Evolutionary conservation across 2,329 filamentous ascomycete species (phyloP).

Genomic region (Pleurostoma richardsiae): DNA sequence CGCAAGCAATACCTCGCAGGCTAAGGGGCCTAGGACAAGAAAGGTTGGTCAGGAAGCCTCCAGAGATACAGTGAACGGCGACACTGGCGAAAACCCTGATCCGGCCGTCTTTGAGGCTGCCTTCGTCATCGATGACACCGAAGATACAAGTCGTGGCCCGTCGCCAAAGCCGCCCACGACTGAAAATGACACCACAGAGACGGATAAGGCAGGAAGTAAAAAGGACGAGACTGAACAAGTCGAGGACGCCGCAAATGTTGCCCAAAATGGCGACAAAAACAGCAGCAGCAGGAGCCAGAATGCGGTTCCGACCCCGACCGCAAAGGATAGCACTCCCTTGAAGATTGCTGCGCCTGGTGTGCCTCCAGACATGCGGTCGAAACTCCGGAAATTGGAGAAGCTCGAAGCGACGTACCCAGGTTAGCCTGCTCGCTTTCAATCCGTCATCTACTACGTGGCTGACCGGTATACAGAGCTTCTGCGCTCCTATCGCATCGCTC

Average conservation of each 20-base stretch:
- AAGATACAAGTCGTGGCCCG: constrained; percentile 37
- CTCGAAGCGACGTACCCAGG: constrained; percentile 83
- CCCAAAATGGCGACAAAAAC: constrained; percentile 15
- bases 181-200: constrained; percentile 5
- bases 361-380: constrained; percentile 68
- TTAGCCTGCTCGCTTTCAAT: constrained; percentile 28
- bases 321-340: not conserved
- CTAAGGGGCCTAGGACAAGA: constrained; percentile 30
- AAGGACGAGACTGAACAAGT: constrained; percentile 9
- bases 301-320: no score
- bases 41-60: constrained; percentile 30
- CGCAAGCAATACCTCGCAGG: constrained; percentile 26
- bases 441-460: not conserved
- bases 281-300: not conserved
- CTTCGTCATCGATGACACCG: constrained; percentile 82
- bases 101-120: constrained; percentile 83
- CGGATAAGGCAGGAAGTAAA: constrained; percentile 7
- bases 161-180: constrained; percentile 6
- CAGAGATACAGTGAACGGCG: constrained; percentile 30
- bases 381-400: constrained; percentile 82
- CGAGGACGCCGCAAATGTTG: constrained; percentile 5
- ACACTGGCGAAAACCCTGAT: constrained; percentile 53
- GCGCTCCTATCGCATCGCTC: constrained; percentile 86
- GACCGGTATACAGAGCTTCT: constrained; percentile 60
- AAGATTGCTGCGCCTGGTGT: constrained; percentile 45